Base-by-base conservation (phyloP, 2,329 filamentous ascomycete species). In the Amphichorda felina region DNA sequence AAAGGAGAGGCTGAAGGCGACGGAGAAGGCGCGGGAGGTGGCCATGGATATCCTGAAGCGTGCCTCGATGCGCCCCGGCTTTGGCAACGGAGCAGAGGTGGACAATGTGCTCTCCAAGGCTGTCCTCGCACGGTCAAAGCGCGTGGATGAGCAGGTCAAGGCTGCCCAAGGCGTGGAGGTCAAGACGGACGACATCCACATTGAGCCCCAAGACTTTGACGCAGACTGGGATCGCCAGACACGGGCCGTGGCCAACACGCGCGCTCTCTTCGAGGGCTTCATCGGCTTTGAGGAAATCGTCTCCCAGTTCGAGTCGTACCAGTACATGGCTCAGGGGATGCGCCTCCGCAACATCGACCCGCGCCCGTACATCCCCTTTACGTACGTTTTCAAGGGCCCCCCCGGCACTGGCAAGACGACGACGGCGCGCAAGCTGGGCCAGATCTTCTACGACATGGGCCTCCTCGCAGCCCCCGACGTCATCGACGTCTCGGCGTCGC, bases 391-490 rank as follows among this genome's bases (percentile, higher is more conserved):
- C 57, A 68, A 71, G 9, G 79, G 79, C 1, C 54, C 56, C 0
- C 74, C 75, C 19, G 77, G 74, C 0, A 85, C 80, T 0, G 82
- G 81, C 0, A 86, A 86, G 48, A 85, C 80, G 0, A 75, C 74
- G 0, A 84, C 66, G 0, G 82, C 82, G 0, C 60, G 67, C 25
- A 79, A 76, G 40, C 77, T 87, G 61, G 82, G 81, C 2, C 70
- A 82, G 41, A 61, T 87, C 0, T 87, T 73, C 46, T 85, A 82
- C 46, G 73, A 86, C 47, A 74, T 87, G 66, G 79, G 80, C 0
- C 68, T 86, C 32, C 59, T 87, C 0, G 57, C 72, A 0, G 61
- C 64, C 0, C 65, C 64, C 0, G 70, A 80, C 29, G 77, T 84
- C 0, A 50, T 78, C 0, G 76, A 84, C 41, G 70, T 66, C 35